These are phyloP conservation scores for Ustulina deusta DNA, from an alignment of 2,329 filamentous ascomycete genomes.

Conservation along the genomic window DNA sequence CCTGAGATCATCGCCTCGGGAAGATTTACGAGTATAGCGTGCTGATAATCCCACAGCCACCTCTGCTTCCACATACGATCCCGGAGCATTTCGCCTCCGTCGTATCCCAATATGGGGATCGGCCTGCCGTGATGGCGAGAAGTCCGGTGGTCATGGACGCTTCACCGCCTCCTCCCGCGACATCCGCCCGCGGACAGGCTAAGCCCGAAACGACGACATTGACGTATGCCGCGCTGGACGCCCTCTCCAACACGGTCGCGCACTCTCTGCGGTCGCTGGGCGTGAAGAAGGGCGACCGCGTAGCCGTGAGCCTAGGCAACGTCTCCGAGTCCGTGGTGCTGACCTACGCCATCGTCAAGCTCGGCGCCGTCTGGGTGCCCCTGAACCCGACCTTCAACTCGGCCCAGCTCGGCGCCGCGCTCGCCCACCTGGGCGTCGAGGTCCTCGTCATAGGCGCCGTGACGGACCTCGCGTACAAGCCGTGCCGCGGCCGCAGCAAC, in stretches of 20 bases:
- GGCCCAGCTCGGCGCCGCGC: conserved; percentile 79
- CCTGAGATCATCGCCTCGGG: not conserved
- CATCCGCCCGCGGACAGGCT: conserved; percentile 2
- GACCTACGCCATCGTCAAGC: conserved; percentile 91
- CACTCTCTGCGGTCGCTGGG: conserved; percentile 75
- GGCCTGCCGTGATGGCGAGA: conserved; percentile 67
- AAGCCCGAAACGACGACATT: conserved; percentile 73
- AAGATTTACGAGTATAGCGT: not conserved
- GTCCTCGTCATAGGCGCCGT: conserved; percentile 88
- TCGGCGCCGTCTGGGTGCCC: conserved; percentile 94
- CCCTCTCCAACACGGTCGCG: conserved; percentile 80
- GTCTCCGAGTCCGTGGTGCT: conserved; percentile 84
- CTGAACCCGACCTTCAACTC: conserved; percentile 91
- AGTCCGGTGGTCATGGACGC: conserved; percentile 52
- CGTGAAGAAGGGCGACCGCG: conserved; percentile 83
- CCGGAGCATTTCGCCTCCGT: conserved; percentile 77
- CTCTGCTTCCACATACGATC: conserved; percentile 75
- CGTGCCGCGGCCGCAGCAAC: conserved; percentile 66
- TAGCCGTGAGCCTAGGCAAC: conserved; percentile 90
- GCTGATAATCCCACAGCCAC: conserved; percentile 62
- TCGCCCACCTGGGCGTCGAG: conserved; percentile 78
- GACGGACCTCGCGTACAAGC: conserved; percentile 80
- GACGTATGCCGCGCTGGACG: conserved; percentile 81
- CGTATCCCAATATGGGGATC: conserved; percentile 73
- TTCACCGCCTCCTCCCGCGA: conserved; percentile 40